phyloP scores from a whole-genome alignment of 2,329 filamentous ascomycete genomes.

The Aspergillus felis region DNA sequence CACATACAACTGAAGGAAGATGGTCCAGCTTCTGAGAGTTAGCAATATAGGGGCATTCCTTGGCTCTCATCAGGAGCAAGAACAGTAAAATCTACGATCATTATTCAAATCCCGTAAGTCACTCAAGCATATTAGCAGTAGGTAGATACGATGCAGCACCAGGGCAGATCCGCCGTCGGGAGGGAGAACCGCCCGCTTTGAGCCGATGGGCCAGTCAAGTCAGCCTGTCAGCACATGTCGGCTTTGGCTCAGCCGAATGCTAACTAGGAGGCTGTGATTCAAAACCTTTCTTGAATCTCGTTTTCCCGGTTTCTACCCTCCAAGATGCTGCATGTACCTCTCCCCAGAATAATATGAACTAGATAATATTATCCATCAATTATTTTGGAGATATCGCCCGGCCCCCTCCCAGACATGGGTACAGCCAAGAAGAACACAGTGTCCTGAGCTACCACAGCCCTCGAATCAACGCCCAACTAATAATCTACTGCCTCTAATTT shows the following conservation, averaged over 20 bases:
- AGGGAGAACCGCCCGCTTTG: neutral
- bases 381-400: neutral
- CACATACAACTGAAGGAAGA: neutral
- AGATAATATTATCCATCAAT: neutral
- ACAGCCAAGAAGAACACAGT: neutral
- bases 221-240: conserved; percentile 7
- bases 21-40: neutral
- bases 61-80: neutral
- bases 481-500: neutral
- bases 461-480: neutral
- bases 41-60: neutral
- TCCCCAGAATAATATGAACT: neutral
- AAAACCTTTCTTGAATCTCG: neutral
- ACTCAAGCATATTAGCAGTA: neutral
- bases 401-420: neutral
- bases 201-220: neutral
- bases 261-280: neutral
- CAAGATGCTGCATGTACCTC: neutral
- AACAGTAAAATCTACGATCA: neutral
- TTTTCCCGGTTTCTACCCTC: neutral
- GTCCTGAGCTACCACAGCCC: neutral
- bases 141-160: too few relatives aligned
- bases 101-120: neutral
- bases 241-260: conserved; percentile 1
- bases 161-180: neutral